Evolutionary conservation across 176 grass and related monocot species (phyloP), one percentile per base, ranked within the genome.

Genomic region (Olyra latifolia): DNA sequence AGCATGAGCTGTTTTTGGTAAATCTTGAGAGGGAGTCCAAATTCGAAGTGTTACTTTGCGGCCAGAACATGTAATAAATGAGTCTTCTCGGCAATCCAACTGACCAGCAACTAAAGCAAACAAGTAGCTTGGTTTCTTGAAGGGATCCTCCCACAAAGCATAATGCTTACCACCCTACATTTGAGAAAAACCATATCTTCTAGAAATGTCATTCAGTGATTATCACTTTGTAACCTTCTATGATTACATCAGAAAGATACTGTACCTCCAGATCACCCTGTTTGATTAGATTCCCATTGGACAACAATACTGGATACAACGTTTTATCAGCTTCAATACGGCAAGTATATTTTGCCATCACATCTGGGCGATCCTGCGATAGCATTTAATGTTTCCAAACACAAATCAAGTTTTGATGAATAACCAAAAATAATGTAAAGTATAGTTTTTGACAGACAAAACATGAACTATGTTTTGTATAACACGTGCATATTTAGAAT

Each of bases 21-120:
- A 91, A 89, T 99, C 96, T 78, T 99, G 90, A n/a, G 75, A 81
- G 83, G 96, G 96, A 74, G 96, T 95, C 92, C 92, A 99, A 75
- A 99, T 99, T 83, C 62, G 83, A 66, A 99, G 84, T 41, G 84
- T 71, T 60, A 99, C 92, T 53, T 93, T 95, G 39, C 88, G 88
- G n/a, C 90, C 92, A 43, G 96, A 95, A 83, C 88, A 80, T 27
- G 96, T 99, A 57, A 91, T 76, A 89, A 95, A 95, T 74, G 86
- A 89, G 71, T 99, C 96, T 17, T 93, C 92, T 76, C 84, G 82
- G 88, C 96, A 89, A 69, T 87, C 96, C 66, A 99, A 88, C 71
- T 91, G 92, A 69, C 96, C 96, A 48, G 92, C 92, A 89, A 99
- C 96, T 85, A 99, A 84, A 60, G 96, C 96, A 90, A 99, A 99